Percentiles rank a stretch among this genome's conserved stretches.
These are phyloP conservation scores for Polytrichum formosum DNA, from an alignment of 225 moss, liverwort and hornwort species.

Conservation along the genomic window DNA sequence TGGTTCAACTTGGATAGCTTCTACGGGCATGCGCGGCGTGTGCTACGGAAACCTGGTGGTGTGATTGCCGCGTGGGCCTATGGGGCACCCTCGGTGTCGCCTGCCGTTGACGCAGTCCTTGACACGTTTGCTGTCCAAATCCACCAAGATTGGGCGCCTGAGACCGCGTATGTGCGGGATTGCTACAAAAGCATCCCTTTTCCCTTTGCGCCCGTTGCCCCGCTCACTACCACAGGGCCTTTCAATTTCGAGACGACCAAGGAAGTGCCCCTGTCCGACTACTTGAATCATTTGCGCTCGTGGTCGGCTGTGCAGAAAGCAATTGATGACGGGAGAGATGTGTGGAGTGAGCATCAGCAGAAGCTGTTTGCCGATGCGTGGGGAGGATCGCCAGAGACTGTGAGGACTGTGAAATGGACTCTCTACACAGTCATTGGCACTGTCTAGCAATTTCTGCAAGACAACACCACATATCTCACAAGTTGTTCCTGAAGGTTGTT, in stretches of 20 bases:
- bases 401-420: conserved; percentile 32
- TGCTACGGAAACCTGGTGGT: conserved; percentile 50
- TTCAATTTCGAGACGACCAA: conserved; percentile 34
- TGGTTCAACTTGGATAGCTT: conserved; percentile 47
- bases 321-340: conserved; percentile 44
- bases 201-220: conserved; percentile 48
- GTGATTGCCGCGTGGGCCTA: conserved; percentile 54
- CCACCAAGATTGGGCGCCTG: conserved; percentile 32
- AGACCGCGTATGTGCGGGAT: conserved; percentile 27
- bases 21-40: conserved; percentile 22
- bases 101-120: conserved; percentile 43
- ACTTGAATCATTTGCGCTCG: conserved; percentile 40
- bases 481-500: too few relatives aligned
- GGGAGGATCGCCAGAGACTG: conserved; percentile 15
- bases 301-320: conserved; percentile 54
- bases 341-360: conserved; percentile 37
- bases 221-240: conserved; percentile 26
- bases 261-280: conserved; percentile 28
- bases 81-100: conserved; percentile 34
- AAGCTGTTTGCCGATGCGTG: conserved; percentile 43
- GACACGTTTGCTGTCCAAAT: conserved; percentile 10
- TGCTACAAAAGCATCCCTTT: conserved; percentile 51
- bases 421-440: conserved; percentile 27
- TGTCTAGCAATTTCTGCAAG: conserved; percentile 1
- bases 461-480: too few relatives aligned